Evolutionary conservation across 441 rosid species (phyloP), one percentile per base, ranked within the genome.

Genomic region (Syzygium syzygioides): DNA sequence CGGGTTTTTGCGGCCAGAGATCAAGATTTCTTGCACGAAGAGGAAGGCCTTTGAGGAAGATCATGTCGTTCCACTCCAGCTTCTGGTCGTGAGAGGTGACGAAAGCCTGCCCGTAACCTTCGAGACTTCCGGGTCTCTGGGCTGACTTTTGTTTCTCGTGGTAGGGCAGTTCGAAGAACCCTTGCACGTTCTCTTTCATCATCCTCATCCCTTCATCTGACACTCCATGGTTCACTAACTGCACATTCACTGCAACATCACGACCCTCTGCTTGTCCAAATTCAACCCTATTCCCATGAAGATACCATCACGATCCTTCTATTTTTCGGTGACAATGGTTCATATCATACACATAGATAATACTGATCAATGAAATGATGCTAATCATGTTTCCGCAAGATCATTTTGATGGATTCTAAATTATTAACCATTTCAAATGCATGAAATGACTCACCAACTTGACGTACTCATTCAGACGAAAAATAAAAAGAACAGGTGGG

Each of bases 61-160:
- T 64, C 93, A 92, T 91, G 89, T 93, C 93, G 71, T 88, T 90
- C 93, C 94, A 89, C 9, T 92, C 93, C 79, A 92, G 93, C 89
- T 89, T 90, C 85, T 93, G 93, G 55, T 93, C 91, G 87, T 91
- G 90, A 10, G 93, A 91, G 54, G 89, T 89, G 19, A 91, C 91
- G 86, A 91, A 93, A 28, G 93, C 94, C 32, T 92, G 94, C 85
- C 93, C 93, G 83, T 91, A 92, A 30, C 93, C 95, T 89, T 93
- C 90, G 45, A 93, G 89, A 55, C 90, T 89, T 87, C 91, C 92
- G 20, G 93, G 90, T 85, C 89, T 86, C 88, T 90, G 94, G 26
- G 91, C 92, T 90, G 91, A 90, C 12, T 76, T 86, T 80, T 90
- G 88, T 87, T 92, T 93, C 87, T 91, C 93, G 60, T 87, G 41